Evolutionary conservation across 306 rosid species (phyloP), one percentile per base, ranked within the genome.

Genomic region (Quercus mongolica): DNA sequence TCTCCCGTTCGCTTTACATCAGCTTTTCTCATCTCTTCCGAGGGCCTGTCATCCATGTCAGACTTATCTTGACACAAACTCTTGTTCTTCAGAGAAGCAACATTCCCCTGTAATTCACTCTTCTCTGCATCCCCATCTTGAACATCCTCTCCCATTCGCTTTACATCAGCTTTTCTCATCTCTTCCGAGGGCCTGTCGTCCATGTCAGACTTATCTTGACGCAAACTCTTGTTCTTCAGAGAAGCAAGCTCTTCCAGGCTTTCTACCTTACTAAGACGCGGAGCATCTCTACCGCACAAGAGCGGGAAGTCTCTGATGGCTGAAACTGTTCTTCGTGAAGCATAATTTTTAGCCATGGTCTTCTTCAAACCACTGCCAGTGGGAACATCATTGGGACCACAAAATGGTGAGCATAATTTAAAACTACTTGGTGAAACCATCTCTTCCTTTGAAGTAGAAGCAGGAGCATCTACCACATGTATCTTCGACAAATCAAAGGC

Each of bases 271-370:
- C 59, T 46, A 23, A 82, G 81, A 70, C 15, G 68, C 26, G 88
- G 76, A 79, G 89, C 91, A 83, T 84, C 84, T 65, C 83, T 86
- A 77, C 99, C 97, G 64, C 99, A 95, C 12, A 78, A 76, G 80
- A 76, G 91, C 69, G 98, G 99, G 54, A 89, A 91, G 78, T 85
- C 82, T 77, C 99, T 87, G 64, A 82, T 46, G 55, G 98, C 99
- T 58, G 96, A 90, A 81, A 91, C 83, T 69, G 62, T 84, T 84
- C 94, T 88, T 76, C 81, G 88, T 58, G 92, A 92, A 85, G 89
- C 87, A 82, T 83, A 85, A 69, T 82, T 88, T 87, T 79, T 81
- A 56, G 80, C 75, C 30, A 67, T 56, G 70, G 46, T 69, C 76
- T 86, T 85, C 76, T 76, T 59, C 74, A 73, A 55, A 74, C 80